Base-by-base conservation (phyloP, 768 basidiomycete genomes). In the Tulasnella sp. region DNA sequence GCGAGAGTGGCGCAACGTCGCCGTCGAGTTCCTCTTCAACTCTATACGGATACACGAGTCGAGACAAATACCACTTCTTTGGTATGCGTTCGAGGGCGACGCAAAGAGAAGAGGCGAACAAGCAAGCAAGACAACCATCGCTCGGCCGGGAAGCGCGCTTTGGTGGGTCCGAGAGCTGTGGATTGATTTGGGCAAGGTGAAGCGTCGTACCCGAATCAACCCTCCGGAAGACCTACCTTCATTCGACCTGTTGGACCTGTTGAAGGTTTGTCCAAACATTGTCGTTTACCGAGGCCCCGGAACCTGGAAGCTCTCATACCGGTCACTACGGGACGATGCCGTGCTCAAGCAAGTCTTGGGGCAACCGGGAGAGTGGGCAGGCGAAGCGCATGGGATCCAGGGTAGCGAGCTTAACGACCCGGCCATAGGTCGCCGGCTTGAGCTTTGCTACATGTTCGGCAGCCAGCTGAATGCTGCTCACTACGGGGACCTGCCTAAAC, bases 81-180 rank as follows among this genome's bases (percentile, higher is more conserved):
- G n/a, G 60, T 24, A 24, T 24, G 60, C 60, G 22, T 31, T 64
- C n/a, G 60, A 64, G n/a, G 60, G 24, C n/a, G n/a, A 64, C 31
- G 60, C 60, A 24, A 31, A 18, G n/a, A 28, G 60, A 64, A 64
- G 60, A 64, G 60, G 60, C 1, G 60, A 12, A 64, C 24, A 8
- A 9, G 28, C n/a, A 24, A 31, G 22, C 12, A 34, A 64, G 28
- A 28, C 5, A 11, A 34, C 60, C 28, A n/a, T 64, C 31, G 60
- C 60, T 34, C 28, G 12, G 3, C 60, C n/a, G 1, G 60, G 60
- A 8, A 31, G n/a, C n/a, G 60, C 60, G 2, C 8, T 28, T 8
- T 64, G 60, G 60, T 64, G 60, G 60, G 16, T 64, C 12, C 60
- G 60, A n/a, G 60, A 64, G 60, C 8, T 64, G 60, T 64, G 60